Base-by-base conservation (phyloP, 495 filamentous ascomycete species). In the Penicillium verhagenii region DNA sequence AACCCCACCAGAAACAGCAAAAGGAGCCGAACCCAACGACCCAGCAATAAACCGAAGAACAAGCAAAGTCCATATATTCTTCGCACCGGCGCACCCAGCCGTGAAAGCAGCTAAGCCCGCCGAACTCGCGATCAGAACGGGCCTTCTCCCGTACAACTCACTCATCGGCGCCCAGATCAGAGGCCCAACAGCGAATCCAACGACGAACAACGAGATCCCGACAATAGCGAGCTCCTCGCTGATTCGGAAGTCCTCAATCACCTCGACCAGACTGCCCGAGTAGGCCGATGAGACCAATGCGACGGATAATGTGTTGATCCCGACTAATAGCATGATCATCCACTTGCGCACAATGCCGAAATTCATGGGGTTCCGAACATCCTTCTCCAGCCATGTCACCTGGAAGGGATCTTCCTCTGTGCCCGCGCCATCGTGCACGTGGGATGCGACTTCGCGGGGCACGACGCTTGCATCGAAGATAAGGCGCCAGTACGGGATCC, bases 221-320 rank as follows among this genome's bases (percentile, higher is more conserved):
- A 54, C 50, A 18, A 50, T 43, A 7, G 45, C 43, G 10, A 57
- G 25, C 24, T 57, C 59, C n/a, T 50, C 39, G n/a, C 54, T 49
- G 21, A 57, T 20, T 4, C 16, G 11, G 26, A 61, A 57, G 5
- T 50, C 16, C 11, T 20, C 5, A 4, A 54, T 51, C 11, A 57
- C 28, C 25, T 58, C 42, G 19, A 28, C 20, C 3, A 54, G 46
- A 18, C 37, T 35, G 0, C 57, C 56, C 6, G 56, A 46, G 56
- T 84, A 89, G 9, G 84, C 86, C 5, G 85, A 86, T 9, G 83
- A 86, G 23, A 80, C 82, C 47, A 90, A 83, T n/a, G 87, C 75
- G 10, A 88, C 82, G 10, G 81, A 79, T 14, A 89, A 72, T 0
- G 84, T 85, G 16, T 82, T 78, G n/a, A 85, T 45, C 5, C 85